Percentiles rank a stretch among this genome's conserved stretches.
These are phyloP conservation scores for Neonectria faginata DNA, from an alignment of 2,329 filamentous ascomycete species.

Conservation along the genomic window DNA sequence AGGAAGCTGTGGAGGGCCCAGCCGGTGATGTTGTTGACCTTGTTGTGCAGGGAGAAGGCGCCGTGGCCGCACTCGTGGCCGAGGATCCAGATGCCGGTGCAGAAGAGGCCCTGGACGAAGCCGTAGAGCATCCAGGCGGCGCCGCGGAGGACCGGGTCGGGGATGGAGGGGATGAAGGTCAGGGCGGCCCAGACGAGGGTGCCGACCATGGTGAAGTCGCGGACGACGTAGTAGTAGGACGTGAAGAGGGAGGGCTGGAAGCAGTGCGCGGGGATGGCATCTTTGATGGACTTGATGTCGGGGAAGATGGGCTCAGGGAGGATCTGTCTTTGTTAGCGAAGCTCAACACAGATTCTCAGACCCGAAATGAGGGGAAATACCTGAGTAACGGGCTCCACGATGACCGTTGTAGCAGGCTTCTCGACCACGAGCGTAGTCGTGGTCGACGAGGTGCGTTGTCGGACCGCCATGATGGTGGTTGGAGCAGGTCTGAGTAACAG, in stretches of 20 bases:
- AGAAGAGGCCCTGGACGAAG: constrained; percentile 73
- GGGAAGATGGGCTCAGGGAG: constrained; percentile 41
- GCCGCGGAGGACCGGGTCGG: constrained; percentile 56
- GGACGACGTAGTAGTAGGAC: constrained; percentile 67
- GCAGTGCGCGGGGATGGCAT: constrained; percentile 70
- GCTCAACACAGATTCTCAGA: too few species aligned
- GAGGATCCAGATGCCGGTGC: constrained; percentile 77
- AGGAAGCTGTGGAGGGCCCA: constrained; percentile 75
- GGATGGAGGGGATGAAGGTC: constrained; percentile 65
- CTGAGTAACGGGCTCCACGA: constrained; percentile 35
- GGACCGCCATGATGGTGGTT: constrained; percentile 39
- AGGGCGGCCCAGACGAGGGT: constrained; percentile 63
- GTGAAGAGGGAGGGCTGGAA: constrained; percentile 66
- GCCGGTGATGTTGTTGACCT: constrained; percentile 71
- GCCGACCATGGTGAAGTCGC: constrained; percentile 64
- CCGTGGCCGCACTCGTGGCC: constrained; percentile 79
- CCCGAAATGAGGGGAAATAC: constrained; percentile 1
- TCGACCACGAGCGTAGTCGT: constrained; percentile 31
- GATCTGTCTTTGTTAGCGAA: constrained; percentile 23
- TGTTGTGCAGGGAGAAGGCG: constrained; percentile 69
- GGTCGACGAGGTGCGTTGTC: constrained; percentile 44
- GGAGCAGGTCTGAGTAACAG: neutral
- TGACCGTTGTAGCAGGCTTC: constrained; percentile 8
- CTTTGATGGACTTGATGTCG: constrained; percentile 48
- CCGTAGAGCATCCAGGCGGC: constrained; percentile 69